Conservation (phyloP, 225 moss, liverwort and hornwort species). For the Pseudisothecium myosuroides region DNA sequence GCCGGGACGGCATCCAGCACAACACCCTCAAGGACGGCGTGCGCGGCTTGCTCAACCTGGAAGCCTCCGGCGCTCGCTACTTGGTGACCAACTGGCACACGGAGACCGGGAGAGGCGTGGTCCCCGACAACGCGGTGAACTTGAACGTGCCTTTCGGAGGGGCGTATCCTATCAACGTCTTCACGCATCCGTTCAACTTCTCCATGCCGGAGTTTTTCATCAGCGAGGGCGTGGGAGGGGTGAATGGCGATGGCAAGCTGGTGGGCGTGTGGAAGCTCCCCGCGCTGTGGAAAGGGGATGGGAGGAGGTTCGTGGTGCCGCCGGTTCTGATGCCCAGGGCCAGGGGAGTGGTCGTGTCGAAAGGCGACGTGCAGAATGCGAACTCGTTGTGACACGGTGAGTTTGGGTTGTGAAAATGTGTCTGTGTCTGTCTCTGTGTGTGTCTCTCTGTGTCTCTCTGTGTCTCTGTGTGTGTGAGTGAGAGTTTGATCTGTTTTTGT, state of each 20-base stretch:
- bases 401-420: not conserved
- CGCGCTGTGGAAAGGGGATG: slow-evolving; percentile 35
- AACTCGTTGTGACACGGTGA: not conserved
- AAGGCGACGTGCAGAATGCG: not conserved
- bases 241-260: slow-evolving; percentile 39
- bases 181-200: slow-evolving; percentile 63
- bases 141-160: slow-evolving; percentile 23
- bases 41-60: slow-evolving; percentile 42
- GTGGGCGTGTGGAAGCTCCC: slow-evolving; percentile 56
- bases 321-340: not conserved
- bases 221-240: slow-evolving; percentile 31
- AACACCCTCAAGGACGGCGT: slow-evolving; percentile 49
- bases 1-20: slow-evolving; percentile 57
- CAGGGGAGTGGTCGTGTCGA: not conserved
- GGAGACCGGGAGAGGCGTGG: slow-evolving; percentile 7
- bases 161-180: slow-evolving; percentile 50
- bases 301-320: slow-evolving; percentile 22
- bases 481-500: no score
- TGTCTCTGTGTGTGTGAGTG: no score
- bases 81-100: slow-evolving; percentile 61
- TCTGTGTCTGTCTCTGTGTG: no score
- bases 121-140: slow-evolving; percentile 22
- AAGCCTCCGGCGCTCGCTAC: slow-evolving; percentile 38
- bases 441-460: no score
- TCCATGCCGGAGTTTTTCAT: slow-evolving; percentile 52